Percentiles rank a stretch among this genome's conserved stretches.
These are phyloP conservation scores for Penicillium thymicola DNA, from an alignment of 2,329 filamentous ascomycete species.

Conservation along the genomic window DNA sequence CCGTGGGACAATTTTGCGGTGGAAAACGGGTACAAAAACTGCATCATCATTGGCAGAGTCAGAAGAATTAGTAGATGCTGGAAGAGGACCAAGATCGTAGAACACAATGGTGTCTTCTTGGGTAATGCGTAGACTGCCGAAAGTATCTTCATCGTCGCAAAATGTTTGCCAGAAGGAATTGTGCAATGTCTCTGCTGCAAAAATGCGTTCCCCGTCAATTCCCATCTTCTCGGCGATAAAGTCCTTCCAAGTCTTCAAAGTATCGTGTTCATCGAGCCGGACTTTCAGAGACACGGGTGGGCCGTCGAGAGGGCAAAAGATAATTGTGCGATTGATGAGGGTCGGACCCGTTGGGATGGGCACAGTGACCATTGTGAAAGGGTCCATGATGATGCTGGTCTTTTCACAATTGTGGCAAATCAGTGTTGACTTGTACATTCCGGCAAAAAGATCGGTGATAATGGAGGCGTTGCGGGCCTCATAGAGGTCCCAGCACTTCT, in stretches of 20 bases:
- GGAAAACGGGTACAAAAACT: constrained; percentile 49
- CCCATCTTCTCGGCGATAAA: constrained; percentile 54
- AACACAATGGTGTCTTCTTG: constrained; percentile 62
- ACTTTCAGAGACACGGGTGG: constrained; percentile 68
- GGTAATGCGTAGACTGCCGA: constrained; percentile 68
- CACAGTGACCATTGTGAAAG: constrained; percentile 90
- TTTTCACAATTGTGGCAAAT: constrained; percentile 89
- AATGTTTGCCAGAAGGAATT: constrained; percentile 84
- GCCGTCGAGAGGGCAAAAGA: constrained; percentile 73
- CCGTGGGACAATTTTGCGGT: constrained; percentile 34
- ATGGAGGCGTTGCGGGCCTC: constrained; percentile 91
- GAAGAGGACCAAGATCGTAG: constrained; percentile 69
- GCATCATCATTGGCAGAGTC: constrained; percentile 36
- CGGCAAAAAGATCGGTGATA: constrained; percentile 91
- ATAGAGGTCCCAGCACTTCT: constrained; percentile 87
- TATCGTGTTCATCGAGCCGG: constrained; percentile 69
- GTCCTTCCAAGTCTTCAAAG: constrained; percentile 52
- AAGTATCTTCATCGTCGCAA: constrained; percentile 59
- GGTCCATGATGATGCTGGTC: constrained; percentile 97
- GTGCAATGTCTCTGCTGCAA: constrained; percentile 78
- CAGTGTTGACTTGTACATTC: constrained; percentile 97
- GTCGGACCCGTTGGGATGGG: constrained; percentile 78
- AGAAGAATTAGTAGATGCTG: not conserved
- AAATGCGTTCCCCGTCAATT: constrained; percentile 57
- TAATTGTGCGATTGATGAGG: constrained; percentile 71